These are phyloP conservation scores for Penicillium sp. DNA, from an alignment of 2,329 filamentous ascomycete genomes.

Conservation along the genomic window DNA sequence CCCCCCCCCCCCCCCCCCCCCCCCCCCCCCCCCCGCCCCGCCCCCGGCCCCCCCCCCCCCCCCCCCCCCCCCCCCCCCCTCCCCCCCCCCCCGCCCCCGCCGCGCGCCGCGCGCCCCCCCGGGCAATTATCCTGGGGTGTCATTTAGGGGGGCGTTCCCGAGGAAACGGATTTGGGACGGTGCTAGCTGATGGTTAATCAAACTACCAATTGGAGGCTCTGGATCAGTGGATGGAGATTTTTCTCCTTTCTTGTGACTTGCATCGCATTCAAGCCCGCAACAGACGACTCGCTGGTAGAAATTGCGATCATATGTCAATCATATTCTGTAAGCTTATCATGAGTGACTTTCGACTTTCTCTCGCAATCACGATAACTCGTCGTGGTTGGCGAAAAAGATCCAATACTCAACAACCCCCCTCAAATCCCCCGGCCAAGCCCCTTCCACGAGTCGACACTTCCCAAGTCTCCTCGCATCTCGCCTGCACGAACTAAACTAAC, in stretches of 20 bases:
- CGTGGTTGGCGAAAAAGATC: too few species aligned
- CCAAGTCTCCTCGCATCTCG: too few species aligned
- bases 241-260: background rate
- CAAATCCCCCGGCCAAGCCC: too few species aligned
- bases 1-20: too few species aligned
- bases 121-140: background rate
- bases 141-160: conserved; percentile 1
- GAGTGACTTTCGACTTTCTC: background rate
- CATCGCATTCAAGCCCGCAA: background rate
- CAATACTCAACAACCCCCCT: too few species aligned
- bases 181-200: background rate
- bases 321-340: background rate
- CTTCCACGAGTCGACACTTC: too few species aligned
- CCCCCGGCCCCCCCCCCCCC: too few species aligned
- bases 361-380: background rate
- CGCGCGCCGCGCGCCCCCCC: too few species aligned
- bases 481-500: background rate
- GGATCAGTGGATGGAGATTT: background rate
- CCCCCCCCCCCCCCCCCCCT: too few species aligned
- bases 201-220: background rate
- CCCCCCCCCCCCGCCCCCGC: too few species aligned
- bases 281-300: background rate
- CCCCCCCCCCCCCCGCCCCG: too few species aligned
- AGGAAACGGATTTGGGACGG: background rate
- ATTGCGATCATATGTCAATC: background rate